phyloP scores from a whole-genome alignment of 192 early-diverging fungal genomes.

The Rhizophagus sp. region DNA sequence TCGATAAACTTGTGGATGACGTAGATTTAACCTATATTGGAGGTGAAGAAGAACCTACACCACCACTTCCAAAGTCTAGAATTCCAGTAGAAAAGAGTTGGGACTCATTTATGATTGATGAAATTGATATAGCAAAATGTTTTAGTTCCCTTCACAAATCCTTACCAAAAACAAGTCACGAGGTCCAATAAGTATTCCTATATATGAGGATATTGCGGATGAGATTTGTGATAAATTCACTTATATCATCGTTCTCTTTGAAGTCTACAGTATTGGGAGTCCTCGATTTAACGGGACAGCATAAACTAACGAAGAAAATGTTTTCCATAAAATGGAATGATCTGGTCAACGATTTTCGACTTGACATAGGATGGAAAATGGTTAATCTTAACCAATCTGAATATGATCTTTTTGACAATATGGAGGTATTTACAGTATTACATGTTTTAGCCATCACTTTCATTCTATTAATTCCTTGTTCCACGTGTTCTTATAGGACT shows the following conservation, averaged over 20 bases:
- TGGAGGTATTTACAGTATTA: slow-evolving; percentile 1
- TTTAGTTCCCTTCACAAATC: neutral
- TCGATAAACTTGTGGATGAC: neutral
- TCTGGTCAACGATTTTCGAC: slow-evolving; percentile 6
- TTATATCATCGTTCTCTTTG: too few relatives aligned
- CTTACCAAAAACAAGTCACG: neutral
- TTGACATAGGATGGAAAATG: slow-evolving; percentile 5
- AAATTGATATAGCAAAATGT: slow-evolving; percentile 6
- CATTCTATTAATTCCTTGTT: slow-evolving; percentile 15
- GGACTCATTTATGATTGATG: slow-evolving; percentile 5
- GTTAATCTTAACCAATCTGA: slow-evolving; percentile 10
- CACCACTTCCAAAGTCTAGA: neutral
- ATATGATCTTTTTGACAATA: slow-evolving; percentile 25
- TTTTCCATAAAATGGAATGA: slow-evolving; percentile 9
- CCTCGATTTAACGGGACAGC: neutral
- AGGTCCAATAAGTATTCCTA: too few relatives aligned
- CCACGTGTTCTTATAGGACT: neutral
- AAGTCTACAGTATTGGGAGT: too few relatives aligned
- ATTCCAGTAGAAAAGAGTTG: slow-evolving; percentile 3
- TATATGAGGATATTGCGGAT: too few relatives aligned
- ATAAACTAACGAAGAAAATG: slow-evolving; percentile 19
- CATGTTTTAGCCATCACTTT: slow-evolving; percentile 24
- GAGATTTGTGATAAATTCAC: too few relatives aligned
- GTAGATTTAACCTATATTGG: slow-evolving; percentile 4
- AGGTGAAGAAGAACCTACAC: neutral